Base-by-base conservation (phyloP, 2,329 filamentous ascomycete species). In the Penicillium sumatraense region DNA sequence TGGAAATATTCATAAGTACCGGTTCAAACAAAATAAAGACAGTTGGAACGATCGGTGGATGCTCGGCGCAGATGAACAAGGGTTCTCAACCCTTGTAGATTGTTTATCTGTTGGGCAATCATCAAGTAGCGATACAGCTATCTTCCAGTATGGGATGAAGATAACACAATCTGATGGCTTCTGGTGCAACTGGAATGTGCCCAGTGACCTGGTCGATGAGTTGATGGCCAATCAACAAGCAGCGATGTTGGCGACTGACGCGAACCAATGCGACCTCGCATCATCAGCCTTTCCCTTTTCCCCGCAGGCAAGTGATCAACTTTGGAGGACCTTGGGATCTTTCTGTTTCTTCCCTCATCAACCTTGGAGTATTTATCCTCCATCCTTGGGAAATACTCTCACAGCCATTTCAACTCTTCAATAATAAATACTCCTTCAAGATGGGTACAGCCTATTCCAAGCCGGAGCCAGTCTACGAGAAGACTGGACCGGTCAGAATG, bases 361-460 rank as follows among this genome's bases (percentile, higher is more conserved):
- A 14, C 9, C n/a, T 41, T n/a, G n/a, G n/a, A n/a, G n/a, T n/a
- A n/a, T n/a, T n/a, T n/a, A n/a, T n/a, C n/a, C n/a, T n/a, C n/a
- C n/a, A n/a, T n/a, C n/a, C n/a, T n/a, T 38, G n/a, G 33, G 33
- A 13, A 8, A 38, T 23, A 14, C 20, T 24, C 16, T 14, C 14
- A 35, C 35, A 27, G 3, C 24, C 13, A 42, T 42, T 13, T 18
- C 41, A 44, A 7, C 20, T 2, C 20, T 24, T 14, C 8, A 27
- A 11, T 6, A 31, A 10, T 14, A 18, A 16, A 46, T 51, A 16
- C 4, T n/a, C n/a, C n/a, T n/a, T n/a, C n/a, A n/a, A n/a, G n/a
- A 55, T 55, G 53, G 53, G 53, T 14, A 47, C 48, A 1, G 27
- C 26, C 20, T 55, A 51, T 51, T 55, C 53, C 10, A 55, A 46